Evolutionary conservation across 441 rosid genomes (phyloP).

Genomic region (Arabidopsis hybrid): DNA sequence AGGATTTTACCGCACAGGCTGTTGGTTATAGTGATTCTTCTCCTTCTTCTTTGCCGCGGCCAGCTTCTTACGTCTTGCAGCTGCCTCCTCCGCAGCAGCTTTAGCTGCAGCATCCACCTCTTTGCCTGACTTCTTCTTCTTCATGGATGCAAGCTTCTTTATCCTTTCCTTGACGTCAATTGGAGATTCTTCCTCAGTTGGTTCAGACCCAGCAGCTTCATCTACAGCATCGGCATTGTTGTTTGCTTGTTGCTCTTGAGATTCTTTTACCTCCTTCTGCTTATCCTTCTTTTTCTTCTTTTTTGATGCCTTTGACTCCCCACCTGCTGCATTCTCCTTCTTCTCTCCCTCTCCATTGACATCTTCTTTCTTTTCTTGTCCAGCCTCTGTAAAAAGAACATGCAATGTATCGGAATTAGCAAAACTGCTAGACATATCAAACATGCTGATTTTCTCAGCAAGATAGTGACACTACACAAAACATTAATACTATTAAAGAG

Average conservation of each 20-base stretch:
- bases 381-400: constrained; percentile 43
- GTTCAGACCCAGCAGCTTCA: constrained; percentile 47
- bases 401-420: background rate
- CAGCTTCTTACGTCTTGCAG: constrained; percentile 75
- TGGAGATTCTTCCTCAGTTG: constrained; percentile 52
- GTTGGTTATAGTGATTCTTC: constrained; percentile 87
- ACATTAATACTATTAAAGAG: background rate
- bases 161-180: constrained; percentile 70
- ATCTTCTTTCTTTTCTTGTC: constrained; percentile 50
- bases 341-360: constrained; percentile 51
- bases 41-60: constrained; percentile 90
- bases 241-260: constrained; percentile 44
- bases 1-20: constrained; percentile 61
- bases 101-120: constrained; percentile 74
- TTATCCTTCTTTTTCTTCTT: constrained; percentile 86
- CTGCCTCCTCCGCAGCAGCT: constrained; percentile 79
- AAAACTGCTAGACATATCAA: constrained; percentile 5
- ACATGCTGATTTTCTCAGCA: background rate
- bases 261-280: constrained; percentile 61
- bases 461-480: background rate
- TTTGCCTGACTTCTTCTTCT: constrained; percentile 79
- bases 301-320: constrained; percentile 64
- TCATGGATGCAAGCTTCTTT: constrained; percentile 62
- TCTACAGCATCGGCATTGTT: constrained; percentile 30
- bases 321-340: constrained; percentile 58